phyloP scores from a whole-genome alignment of 1,284 basidiomycete genomes.

The Cystobasidiaceae sp. region DNA sequence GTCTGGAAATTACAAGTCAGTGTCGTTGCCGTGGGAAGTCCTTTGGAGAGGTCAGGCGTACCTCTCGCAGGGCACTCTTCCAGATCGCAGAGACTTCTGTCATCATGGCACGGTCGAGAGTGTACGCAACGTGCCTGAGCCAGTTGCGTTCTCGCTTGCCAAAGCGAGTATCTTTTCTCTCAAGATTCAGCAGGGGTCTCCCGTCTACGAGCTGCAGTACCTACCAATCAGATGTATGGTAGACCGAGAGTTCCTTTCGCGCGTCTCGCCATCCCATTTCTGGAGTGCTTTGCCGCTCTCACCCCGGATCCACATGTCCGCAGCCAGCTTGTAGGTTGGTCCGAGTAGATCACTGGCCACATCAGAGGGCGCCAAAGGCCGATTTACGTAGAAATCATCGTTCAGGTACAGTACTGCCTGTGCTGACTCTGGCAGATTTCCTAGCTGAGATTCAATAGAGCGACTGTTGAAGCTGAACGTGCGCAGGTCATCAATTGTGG shows the following conservation, averaged over 20 bases:
- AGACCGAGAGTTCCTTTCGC: not conserved
- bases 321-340: not conserved
- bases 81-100: slow-evolving; percentile 4
- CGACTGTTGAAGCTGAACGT: slow-evolving; percentile 13
- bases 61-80: not conserved
- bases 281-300: not conserved
- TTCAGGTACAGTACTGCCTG: slow-evolving; percentile 1
- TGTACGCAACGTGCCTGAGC: slow-evolving; percentile 12
- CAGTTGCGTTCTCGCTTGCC: slow-evolving; percentile 10
- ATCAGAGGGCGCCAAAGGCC: not conserved
- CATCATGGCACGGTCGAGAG: not conserved
- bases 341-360: not conserved
- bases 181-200: too few relatives aligned
- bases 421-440: not conserved
- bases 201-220: too few relatives aligned
- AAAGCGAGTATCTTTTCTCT: slow-evolving; percentile 11
- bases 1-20: not conserved
- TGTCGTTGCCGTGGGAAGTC: too few relatives aligned
- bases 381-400: slow-evolving; percentile 7
- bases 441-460: slow-evolving; percentile 2
- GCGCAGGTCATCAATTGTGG: too few relatives aligned
- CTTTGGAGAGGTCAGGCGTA: not conserved
- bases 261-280: not conserved
- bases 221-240: not conserved
- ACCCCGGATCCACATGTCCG: not conserved